Percentiles rank a stretch among this genome's conserved stretches.
Evolutionary conservation across 139 green algal species (phyloP).

Genomic region (Micromonas commoda): DNA sequence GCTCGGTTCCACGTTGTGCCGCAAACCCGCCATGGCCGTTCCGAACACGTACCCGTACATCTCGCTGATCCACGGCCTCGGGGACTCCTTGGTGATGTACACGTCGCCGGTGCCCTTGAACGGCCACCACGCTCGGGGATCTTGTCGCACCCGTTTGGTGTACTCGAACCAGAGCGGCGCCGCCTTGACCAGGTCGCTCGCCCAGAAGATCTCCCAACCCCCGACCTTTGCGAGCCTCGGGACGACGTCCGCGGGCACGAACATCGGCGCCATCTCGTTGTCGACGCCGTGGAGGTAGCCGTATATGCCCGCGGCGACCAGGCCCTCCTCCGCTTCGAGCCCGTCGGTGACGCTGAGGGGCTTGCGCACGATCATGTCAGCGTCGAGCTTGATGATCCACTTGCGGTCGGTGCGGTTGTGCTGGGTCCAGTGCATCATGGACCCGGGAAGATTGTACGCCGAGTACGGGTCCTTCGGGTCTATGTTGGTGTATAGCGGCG

Average conservation of each 20-base stretch:
- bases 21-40: background rate
- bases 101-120: slow-evolving; percentile 12
- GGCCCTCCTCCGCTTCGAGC: background rate
- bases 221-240: slow-evolving; percentile 11
- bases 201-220: slow-evolving; percentile 26
- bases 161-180: slow-evolving; percentile 24
- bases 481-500: background rate
- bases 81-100: slow-evolving; percentile 7
- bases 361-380: slow-evolving; percentile 22
- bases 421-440: slow-evolving; percentile 1
- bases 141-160: slow-evolving; percentile 5
- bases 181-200: background rate
- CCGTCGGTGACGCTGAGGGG: background rate
- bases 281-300: slow-evolving; percentile 17
- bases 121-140: slow-evolving; percentile 16
- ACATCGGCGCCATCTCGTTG: slow-evolving; percentile 25
- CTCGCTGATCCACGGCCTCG: slow-evolving; percentile 23
- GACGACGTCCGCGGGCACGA: background rate
- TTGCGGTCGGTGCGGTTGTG: background rate
- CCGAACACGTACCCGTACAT: slow-evolving; percentile 29
- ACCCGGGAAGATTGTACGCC: slow-evolving; percentile 24
- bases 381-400: slow-evolving; percentile 27
- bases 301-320: background rate
- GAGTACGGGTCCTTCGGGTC: slow-evolving; percentile 1
- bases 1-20: slow-evolving; percentile 2